Conservation (phyloP, 2,329 filamentous ascomycete genomes). For the Pseudogymnoascus sp. region DNA sequence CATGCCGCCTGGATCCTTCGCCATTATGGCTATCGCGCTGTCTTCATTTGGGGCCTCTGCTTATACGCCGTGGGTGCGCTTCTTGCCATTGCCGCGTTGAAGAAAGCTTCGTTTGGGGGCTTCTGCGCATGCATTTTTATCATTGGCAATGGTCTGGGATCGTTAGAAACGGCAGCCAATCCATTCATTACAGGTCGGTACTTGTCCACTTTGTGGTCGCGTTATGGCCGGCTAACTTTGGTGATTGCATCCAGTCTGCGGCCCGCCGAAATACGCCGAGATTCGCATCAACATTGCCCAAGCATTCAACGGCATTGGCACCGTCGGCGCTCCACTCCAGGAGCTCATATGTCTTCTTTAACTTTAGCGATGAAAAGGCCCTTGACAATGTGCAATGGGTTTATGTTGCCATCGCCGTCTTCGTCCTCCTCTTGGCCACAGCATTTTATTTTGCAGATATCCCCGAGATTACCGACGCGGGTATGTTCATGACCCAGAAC, state of each 20-base stretch:
- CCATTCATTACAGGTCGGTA: constrained; percentile 39
- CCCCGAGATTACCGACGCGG: constrained; percentile 52
- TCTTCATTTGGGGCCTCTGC: constrained; percentile 59
- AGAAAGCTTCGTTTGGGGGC: constrained; percentile 41
- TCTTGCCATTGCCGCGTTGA: constrained; percentile 49
- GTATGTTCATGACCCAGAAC: constrained; percentile 46
- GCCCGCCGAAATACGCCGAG: constrained; percentile 63
- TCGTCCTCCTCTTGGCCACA: constrained; percentile 49
- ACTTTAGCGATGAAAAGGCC: constrained; percentile 44
- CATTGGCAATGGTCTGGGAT: constrained; percentile 64
- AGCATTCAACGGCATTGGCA: constrained; percentile 70
- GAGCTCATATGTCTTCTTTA: constrained; percentile 71
- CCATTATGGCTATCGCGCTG: constrained; percentile 55
- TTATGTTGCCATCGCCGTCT: constrained; percentile 56
- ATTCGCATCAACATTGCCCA: constrained; percentile 72
- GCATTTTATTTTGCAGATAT: constrained; percentile 52
- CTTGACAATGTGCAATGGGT: constrained; percentile 58
- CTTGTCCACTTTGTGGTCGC: background rate
- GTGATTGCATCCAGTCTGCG: background rate
- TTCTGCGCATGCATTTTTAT: constrained; percentile 45
- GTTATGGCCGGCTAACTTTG: background rate
- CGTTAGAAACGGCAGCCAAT: constrained; percentile 70
- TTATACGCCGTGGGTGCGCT: constrained; percentile 57
- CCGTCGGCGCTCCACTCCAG: constrained; percentile 65
- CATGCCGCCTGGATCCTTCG: constrained; percentile 60